Evolutionary conservation across 2,329 filamentous ascomycete species (phyloP).

Genomic region (Curvularia sp.): DNA sequence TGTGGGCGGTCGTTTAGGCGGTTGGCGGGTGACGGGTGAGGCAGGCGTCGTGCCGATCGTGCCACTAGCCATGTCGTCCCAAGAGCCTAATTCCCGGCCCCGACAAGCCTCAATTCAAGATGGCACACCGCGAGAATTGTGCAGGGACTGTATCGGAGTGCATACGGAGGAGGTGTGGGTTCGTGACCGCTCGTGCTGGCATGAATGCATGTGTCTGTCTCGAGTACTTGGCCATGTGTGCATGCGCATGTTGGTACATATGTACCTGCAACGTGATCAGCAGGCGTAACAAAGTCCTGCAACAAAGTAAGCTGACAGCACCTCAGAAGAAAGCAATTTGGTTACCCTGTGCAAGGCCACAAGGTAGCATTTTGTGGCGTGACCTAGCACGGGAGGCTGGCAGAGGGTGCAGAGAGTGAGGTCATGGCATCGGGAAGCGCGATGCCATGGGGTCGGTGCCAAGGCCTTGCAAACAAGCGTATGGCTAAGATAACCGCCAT

Average conservation of each 20-base stretch:
- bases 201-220: not conserved
- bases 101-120: conserved; percentile 9
- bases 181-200: not conserved
- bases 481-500: conserved; percentile 15
- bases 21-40: conserved; percentile 12
- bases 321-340: not conserved
- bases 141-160: not conserved
- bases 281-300: not conserved
- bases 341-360: not conserved
- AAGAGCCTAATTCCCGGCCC: conserved; percentile 1
- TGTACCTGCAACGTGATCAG: not conserved
- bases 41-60: conserved; percentile 10
- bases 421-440: conserved; percentile 17
- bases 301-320: conserved; percentile 6
- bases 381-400: conserved; percentile 1
- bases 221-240: too few species aligned
- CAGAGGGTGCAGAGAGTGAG: conserved; percentile 5
- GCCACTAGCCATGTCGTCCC: conserved; percentile 4
- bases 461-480: conserved; percentile 7
- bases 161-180: too few species aligned
- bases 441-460: conserved; percentile 10
- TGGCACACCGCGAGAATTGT: not conserved
- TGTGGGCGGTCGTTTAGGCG: conserved; percentile 7
- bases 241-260: too few species aligned
- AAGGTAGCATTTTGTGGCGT: conserved; percentile 15